Evolutionary conservation across 495 filamentous ascomycete species (phyloP), one percentile per base, ranked within the genome.

Genomic region (Penicillium roqueforti): DNA sequence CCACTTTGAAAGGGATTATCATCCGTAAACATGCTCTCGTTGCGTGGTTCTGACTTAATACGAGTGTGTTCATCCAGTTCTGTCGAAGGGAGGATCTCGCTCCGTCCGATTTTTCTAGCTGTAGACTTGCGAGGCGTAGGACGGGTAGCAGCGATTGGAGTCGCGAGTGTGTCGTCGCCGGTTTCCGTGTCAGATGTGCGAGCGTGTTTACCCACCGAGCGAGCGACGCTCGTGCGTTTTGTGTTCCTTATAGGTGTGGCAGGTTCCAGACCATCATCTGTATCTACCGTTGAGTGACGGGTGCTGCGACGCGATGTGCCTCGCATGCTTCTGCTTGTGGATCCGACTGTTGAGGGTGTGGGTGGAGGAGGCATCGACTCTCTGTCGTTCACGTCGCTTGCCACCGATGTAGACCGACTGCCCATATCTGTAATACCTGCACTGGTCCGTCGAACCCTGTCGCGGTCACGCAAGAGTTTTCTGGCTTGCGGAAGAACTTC

Each of bases 1-100:
- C 90, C 91, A 62, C 89, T 93, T 66, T 98, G 93, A 61, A 98
- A 98, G 1, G 93, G 92, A 62, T 98, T 98, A 43, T 97, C 91
- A 61, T 81, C 76, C 29, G 85, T 87, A 70, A 97, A 96, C 54
- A 87, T 80, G 61, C 77, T 82, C 19, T 80, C 79, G 11, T 72
- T 68, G 19, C 53, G 65, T 13, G 64, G 58, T 52, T 76, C 64
- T 28, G 56, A 65, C 65, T 71, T 80, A 39, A 73, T 53, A 29
- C 60, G 60, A 39, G 72, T 61, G n/a, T 56, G 54, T n/a, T 65
- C 57, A 19, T 76, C 71, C 10, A 66, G 45, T 56, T 75, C 74
- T 6, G 71, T 73, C 0, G 71, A 67, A 14, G 82, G 76, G 2
- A 72, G 74, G 2, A 79, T 75, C 36, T 86, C 86, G 45, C 81